A percentile compares a stretch with the other conserved stretches of the same genome.
Evolutionary conservation across 2,329 filamentous ascomycete species (phyloP).

Genomic region (Clonostachys sp.): DNA sequence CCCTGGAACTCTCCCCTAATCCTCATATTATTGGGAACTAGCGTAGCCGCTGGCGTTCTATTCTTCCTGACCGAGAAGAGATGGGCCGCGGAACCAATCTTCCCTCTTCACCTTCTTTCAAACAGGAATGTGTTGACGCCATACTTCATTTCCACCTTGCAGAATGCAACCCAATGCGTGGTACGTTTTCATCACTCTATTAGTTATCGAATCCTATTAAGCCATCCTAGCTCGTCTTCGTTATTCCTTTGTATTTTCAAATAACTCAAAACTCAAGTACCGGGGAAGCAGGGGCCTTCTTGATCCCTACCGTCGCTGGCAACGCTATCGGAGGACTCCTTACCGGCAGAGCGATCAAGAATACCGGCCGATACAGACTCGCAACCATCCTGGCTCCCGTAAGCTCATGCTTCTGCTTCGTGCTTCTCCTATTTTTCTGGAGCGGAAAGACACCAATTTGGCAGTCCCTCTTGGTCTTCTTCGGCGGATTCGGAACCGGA

Average conservation of each 20-base stretch:
- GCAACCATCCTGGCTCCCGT: conserved; percentile 55
- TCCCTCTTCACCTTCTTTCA: conserved; percentile 70
- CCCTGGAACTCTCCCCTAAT: conserved; percentile 61
- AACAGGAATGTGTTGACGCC: conserved; percentile 60
- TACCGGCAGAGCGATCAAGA: conserved; percentile 63
- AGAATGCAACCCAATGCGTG: conserved; percentile 51
- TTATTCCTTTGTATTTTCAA: conserved; percentile 63
- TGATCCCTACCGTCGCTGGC: conserved; percentile 57
- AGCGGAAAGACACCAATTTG: conserved; percentile 47
- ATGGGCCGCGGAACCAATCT: conserved; percentile 67
- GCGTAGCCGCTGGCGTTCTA: conserved; percentile 39
- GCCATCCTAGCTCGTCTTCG: conserved; percentile 48
- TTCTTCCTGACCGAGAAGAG: conserved; percentile 66
- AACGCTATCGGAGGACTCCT: conserved; percentile 61
- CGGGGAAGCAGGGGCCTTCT: conserved; percentile 48
- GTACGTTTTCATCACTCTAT: too few relatives aligned
- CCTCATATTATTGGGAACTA: conserved; percentile 40
- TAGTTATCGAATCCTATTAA: too few relatives aligned
- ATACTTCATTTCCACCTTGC: conserved; percentile 71
- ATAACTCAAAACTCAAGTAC: conserved; percentile 62
- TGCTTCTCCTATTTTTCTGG: conserved; percentile 52
- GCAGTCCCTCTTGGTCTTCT: conserved; percentile 57
- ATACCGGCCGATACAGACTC: conserved; percentile 67
- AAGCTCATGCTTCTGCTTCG: conserved; percentile 43
- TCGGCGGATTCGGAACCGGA: conserved; percentile 35